phyloP scores from a whole-genome alignment of 73 alveolate genomes.

The Symbiodinium pilosum region DNA sequence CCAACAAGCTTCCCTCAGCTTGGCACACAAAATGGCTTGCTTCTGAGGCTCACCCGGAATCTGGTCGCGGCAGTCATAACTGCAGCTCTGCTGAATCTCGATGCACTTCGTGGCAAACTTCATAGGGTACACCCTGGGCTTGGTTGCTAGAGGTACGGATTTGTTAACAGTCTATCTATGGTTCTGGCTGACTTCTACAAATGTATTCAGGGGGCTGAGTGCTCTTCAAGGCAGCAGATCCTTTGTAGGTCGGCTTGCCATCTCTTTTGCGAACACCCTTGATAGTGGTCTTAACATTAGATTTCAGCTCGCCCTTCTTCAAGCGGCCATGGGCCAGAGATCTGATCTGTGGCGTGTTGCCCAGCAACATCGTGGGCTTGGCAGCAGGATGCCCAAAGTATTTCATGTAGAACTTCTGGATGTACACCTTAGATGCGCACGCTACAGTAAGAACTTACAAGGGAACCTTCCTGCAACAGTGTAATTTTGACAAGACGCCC shows the following conservation, averaged over 20 bases:
- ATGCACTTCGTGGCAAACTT: neutral
- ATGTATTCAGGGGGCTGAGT: conserved; percentile 61
- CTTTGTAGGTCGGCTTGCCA: neutral
- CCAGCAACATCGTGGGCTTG: neutral
- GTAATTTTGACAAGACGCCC: neutral
- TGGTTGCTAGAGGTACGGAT: too few relatives aligned
- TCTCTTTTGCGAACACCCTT: neutral
- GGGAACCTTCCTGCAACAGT: neutral
- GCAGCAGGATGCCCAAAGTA: conserved; percentile 22
- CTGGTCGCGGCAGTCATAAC: neutral
- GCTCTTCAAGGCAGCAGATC: neutral
- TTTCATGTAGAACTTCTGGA: conserved; percentile 27
- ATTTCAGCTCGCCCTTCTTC: neutral
- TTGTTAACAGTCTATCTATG: too few relatives aligned
- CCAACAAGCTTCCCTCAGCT: too few relatives aligned
- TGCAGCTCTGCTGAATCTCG: neutral
- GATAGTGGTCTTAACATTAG: neutral
- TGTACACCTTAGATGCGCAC: conserved; percentile 5
- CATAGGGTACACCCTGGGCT: neutral
- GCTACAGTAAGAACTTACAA: neutral
- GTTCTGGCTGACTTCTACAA: too few relatives aligned
- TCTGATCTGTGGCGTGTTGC: neutral
- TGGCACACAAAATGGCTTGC: too few relatives aligned
- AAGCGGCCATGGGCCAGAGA: neutral
- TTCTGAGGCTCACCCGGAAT: neutral